Evolutionary conservation across 768 basidiomycete genomes (phyloP).

Genomic region (Mycena crocata): DNA sequence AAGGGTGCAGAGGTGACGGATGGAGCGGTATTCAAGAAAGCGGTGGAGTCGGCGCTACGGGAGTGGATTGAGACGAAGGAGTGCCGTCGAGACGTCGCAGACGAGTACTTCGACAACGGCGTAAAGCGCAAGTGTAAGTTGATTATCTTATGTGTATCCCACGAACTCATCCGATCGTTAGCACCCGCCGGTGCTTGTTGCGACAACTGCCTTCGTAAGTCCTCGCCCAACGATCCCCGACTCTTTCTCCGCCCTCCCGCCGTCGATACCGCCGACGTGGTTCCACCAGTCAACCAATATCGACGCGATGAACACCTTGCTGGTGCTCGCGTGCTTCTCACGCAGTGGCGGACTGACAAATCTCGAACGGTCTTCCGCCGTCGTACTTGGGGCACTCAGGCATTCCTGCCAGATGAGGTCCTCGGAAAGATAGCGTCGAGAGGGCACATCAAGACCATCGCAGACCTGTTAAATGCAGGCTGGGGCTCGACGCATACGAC

Average conservation of each 20-base stretch:
- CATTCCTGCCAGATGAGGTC: constrained; percentile 30
- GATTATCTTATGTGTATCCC: no score
- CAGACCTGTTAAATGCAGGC: constrained; percentile 24
- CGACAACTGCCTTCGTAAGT: constrained; percentile 24
- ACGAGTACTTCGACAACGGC: constrained; percentile 42
- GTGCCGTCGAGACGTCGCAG: constrained; percentile 38
- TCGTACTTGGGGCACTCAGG: constrained; percentile 11
- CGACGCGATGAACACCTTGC: not conserved
- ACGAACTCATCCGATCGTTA: no score
- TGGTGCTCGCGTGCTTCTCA: not conserved
- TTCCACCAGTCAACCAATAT: not conserved
- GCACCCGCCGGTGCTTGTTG: constrained; percentile 28
- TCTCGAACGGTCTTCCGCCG: not conserved
- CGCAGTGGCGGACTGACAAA: not conserved
- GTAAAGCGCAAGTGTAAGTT: not conserved
- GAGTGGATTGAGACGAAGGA: constrained; percentile 34
- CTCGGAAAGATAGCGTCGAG: constrained; percentile 34
- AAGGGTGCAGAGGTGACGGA: constrained; percentile 8
- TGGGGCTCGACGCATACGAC: constrained; percentile 26
- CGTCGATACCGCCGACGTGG: not conserved
- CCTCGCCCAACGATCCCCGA: not conserved
- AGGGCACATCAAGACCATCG: constrained; percentile 24
- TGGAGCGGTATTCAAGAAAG: not conserved
- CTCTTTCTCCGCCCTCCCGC: not conserved
- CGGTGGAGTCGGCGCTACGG: not conserved